These are phyloP conservation scores for Fusarium neocosmosporiellum DNA, from an alignment of 2,329 filamentous ascomycete species.

Conservation along the genomic window DNA sequence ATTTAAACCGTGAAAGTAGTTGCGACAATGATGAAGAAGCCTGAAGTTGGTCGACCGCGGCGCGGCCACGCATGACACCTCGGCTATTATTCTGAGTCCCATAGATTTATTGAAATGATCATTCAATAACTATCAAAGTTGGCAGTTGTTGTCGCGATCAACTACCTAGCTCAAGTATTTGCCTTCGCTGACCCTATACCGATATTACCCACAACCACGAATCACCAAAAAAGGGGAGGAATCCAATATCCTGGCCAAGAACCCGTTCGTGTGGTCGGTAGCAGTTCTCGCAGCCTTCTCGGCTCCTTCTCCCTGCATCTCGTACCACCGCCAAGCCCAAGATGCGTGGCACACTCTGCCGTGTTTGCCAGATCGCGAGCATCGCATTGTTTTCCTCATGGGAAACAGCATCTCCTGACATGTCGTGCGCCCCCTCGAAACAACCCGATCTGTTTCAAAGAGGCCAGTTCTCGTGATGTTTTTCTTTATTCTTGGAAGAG, in stretches of 20 bases:
- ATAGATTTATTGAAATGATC: not conserved
- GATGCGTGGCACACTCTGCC: not conserved
- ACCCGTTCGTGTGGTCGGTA: not conserved
- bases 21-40: not conserved
- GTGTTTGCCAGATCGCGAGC: not conserved
- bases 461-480: not conserved
- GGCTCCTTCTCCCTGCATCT: not conserved
- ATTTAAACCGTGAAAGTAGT: not conserved
- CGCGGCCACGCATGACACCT: not conserved
- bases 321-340: not conserved
- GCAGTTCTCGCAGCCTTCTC: not conserved
- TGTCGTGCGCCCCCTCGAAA: conserved; percentile 27
- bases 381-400: conserved; percentile 11
- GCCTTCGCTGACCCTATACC: not conserved
- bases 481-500: not conserved
- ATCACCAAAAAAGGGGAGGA: not conserved
- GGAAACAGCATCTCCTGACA: conserved; percentile 17
- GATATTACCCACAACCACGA: not conserved
- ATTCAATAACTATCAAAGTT: not conserved
- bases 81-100: not conserved
- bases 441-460: conserved; percentile 12
- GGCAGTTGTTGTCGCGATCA: not conserved
- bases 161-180: not conserved
- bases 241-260: not conserved
- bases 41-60: not conserved